Percentiles rank a stretch among this genome's conserved stretches.
These are phyloP conservation scores for Bruguiera gymnorhiza DNA, from an alignment of 345 rosid genomes.

Conservation along the genomic window DNA sequence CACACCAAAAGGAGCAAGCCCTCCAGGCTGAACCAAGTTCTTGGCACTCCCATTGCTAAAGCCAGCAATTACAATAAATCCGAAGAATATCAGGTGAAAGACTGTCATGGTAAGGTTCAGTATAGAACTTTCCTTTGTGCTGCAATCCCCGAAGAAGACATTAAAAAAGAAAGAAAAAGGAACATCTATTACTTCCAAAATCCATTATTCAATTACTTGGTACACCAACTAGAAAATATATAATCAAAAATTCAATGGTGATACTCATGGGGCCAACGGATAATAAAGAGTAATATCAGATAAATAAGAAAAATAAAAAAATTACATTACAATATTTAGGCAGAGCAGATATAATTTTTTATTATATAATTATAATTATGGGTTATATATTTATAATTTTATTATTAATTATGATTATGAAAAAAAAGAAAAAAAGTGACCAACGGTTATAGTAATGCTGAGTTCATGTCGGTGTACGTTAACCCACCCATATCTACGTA, in stretches of 20 bases:
- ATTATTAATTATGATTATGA: too few relatives aligned
- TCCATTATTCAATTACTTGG: slow-evolving; percentile 7
- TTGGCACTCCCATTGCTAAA: slow-evolving; percentile 53
- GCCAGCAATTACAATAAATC: slow-evolving; percentile 69
- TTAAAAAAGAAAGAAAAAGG: too few relatives aligned
- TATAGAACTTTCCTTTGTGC: slow-evolving; percentile 89
- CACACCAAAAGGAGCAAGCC: slow-evolving; percentile 73
- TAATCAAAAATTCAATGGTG: too few relatives aligned
- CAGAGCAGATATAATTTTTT: too few relatives aligned
- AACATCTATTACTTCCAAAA: slow-evolving; percentile 30
- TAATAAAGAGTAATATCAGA: background rate
- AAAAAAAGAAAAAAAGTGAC: too few relatives aligned
- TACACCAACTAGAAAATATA: slow-evolving; percentile 2
- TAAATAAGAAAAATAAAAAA: background rate
- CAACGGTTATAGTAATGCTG: too few relatives aligned
- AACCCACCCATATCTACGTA: too few relatives aligned
- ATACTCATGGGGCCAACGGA: background rate
- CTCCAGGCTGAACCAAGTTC: slow-evolving; percentile 71
- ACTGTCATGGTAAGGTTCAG: slow-evolving; percentile 83
- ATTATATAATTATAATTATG: too few relatives aligned
- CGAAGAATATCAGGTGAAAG: slow-evolving; percentile 81
- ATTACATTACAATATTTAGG: too few relatives aligned
- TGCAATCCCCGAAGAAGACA: slow-evolving; percentile 29
- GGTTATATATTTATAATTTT: too few relatives aligned
- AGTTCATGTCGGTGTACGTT: too few relatives aligned